Evolutionary conservation across 352 stramenopile genomes (phyloP).

Genomic region (Globisporangium nagaii): DNA sequence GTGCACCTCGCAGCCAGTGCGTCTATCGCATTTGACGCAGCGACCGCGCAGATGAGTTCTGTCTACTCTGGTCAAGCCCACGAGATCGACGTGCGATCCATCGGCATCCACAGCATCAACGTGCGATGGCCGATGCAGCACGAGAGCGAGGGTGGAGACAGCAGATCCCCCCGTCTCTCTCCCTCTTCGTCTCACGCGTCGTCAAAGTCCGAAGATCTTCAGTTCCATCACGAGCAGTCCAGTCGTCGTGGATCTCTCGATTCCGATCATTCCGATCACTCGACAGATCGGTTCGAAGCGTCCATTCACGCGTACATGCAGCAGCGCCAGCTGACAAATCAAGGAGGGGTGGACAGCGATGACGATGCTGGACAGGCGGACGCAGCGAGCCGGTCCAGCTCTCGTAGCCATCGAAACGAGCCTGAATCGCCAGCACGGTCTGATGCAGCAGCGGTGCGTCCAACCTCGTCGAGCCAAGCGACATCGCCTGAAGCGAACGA

Average conservation of each 20-base stretch:
- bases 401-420: not conserved
- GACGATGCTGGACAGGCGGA: not conserved
- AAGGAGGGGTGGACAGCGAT: not conserved
- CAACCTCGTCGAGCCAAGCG: not conserved
- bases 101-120: constrained; percentile 50
- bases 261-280: not conserved
- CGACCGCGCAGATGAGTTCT: not conserved
- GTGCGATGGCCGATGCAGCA: constrained; percentile 26
- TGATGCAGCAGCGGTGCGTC: not conserved
- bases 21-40: not conserved
- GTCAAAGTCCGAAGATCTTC: not conserved
- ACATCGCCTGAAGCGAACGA: constrained; percentile 6
- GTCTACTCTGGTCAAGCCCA: not conserved
- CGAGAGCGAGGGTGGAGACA: not conserved
- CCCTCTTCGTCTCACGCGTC: constrained; percentile 1
- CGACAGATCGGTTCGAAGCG: not conserved
- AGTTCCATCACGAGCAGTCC: not conserved
- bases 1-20: not conserved
- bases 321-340: constrained; percentile 1
- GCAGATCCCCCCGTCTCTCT: not conserved
- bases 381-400: not conserved
- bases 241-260: not conserved
- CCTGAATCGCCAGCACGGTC: not conserved
- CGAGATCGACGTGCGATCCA: constrained; percentile 31
- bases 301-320: constrained; percentile 8